phyloP scores from a whole-genome alignment of 1,284 basidiomycete genomes.

The Serendipita sp. region DNA sequence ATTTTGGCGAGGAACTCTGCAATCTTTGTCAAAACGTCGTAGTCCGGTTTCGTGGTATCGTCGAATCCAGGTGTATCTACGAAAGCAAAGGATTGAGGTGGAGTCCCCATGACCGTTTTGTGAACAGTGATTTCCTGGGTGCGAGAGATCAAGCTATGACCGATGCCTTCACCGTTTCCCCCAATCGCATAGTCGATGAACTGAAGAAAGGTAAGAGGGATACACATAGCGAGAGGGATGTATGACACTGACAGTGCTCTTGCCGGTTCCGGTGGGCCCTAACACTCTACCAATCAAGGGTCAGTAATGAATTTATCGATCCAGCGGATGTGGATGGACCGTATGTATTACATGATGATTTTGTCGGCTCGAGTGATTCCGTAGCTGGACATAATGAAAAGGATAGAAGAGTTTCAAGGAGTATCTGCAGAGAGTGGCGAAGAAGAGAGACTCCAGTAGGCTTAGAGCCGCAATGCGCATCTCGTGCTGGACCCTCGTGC shows the following conservation, averaged over 20 bases:
- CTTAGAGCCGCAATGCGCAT: too few relatives aligned
- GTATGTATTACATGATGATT: neutral
- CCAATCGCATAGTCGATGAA: neutral
- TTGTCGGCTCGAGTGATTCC: neutral
- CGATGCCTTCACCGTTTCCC: neutral
- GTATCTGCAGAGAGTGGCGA: neutral
- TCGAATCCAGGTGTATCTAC: neutral
- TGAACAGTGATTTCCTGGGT: neutral
- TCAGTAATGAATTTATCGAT: neutral
- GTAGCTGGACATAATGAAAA: neutral
- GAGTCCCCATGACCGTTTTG: neutral
- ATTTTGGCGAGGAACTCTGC: neutral
- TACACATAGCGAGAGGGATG: too few relatives aligned
- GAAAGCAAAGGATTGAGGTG: neutral
- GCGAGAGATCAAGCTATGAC: neutral
- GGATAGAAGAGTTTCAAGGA: neutral
- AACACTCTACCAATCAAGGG: neutral
- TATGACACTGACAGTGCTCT: neutral
- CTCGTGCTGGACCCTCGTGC: too few relatives aligned
- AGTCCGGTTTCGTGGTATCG: neutral
- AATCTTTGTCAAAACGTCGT: neutral
- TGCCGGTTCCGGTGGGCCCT: neutral
- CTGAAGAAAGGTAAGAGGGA: neutral
- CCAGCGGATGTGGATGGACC: neutral
- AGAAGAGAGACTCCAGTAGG: too few relatives aligned